Evolutionary conservation across 1,284 basidiomycete species (phyloP).

Genomic region (Trichosporon sp.): DNA sequence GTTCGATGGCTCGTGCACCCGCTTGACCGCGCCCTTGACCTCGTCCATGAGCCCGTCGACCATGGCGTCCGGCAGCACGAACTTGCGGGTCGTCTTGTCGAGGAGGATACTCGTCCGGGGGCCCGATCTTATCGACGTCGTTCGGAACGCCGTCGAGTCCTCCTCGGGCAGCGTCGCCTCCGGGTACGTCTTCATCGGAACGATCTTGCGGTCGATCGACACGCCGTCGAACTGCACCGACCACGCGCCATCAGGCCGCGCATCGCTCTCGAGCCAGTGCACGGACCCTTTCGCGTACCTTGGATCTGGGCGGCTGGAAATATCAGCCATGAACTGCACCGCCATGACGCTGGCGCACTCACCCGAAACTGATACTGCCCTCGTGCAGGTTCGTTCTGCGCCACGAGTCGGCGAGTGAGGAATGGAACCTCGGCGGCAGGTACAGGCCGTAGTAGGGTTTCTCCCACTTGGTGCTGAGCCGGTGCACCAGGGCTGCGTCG

Average conservation of each 20-base stretch:
- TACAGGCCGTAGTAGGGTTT: conserved; percentile 5
- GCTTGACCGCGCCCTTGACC: background rate
- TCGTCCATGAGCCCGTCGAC: conserved; percentile 2
- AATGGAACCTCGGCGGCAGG: background rate
- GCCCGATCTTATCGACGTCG: background rate
- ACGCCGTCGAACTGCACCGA: background rate
- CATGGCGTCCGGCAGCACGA: background rate
- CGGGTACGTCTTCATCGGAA: conserved; percentile 1
- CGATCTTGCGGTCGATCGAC: background rate
- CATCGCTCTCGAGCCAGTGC: background rate
- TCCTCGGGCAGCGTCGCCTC: background rate
- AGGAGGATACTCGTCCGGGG: background rate
- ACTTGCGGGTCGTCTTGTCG: background rate
- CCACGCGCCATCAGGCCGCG: background rate
- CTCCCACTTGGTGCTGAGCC: background rate
- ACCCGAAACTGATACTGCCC: background rate
- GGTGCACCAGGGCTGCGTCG: background rate
- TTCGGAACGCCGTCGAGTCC: background rate
- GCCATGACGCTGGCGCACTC: background rate
- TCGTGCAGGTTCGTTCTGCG: background rate
- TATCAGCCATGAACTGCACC: background rate
- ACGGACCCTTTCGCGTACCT: background rate
- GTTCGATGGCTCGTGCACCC: background rate
- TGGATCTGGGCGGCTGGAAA: background rate
- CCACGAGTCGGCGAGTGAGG: background rate